These are phyloP conservation scores for Geranium incanum DNA, from an alignment of 441 rosid species.

Conservation along the genomic window DNA sequence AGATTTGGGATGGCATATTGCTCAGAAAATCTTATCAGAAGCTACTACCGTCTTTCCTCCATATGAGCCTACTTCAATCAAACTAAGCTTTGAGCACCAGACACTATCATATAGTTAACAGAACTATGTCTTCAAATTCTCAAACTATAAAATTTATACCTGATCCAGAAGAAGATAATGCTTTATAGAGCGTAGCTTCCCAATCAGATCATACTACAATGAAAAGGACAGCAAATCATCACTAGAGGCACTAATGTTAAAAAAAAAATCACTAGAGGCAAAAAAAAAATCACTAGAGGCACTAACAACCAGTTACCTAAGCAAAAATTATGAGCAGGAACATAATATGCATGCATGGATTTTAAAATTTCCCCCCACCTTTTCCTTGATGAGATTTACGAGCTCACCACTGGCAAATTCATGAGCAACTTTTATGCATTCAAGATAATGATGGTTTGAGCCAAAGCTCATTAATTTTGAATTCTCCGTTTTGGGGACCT, in stretches of 20 bases:
- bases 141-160: conserved; percentile 38
- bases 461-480: conserved; percentile 75
- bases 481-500: conserved; percentile 85
- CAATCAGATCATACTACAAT: conserved; percentile 79
- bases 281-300: conserved; percentile 13
- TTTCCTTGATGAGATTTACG: conserved; percentile 69
- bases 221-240: conserved; percentile 13
- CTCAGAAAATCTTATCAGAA: background rate
- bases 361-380: conserved; percentile 37
- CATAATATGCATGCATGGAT: background rate
- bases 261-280: too few species aligned
- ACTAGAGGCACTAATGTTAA: conserved; percentile 11
- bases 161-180: conserved; percentile 98
- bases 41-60: background rate
- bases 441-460: conserved; percentile 88
- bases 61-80: background rate
- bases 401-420: conserved; percentile 86
- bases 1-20: background rate
- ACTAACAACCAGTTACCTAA: background rate
- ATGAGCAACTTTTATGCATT: conserved; percentile 83
- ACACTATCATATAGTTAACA: background rate
- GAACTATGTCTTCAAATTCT: conserved; percentile 6
- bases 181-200: conserved; percentile 85
- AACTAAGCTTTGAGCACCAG: background rate
- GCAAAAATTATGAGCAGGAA: conserved; percentile 12